Base-by-base conservation (phyloP, 306 rosid species). In the Sechiopsis laciniata region DNA sequence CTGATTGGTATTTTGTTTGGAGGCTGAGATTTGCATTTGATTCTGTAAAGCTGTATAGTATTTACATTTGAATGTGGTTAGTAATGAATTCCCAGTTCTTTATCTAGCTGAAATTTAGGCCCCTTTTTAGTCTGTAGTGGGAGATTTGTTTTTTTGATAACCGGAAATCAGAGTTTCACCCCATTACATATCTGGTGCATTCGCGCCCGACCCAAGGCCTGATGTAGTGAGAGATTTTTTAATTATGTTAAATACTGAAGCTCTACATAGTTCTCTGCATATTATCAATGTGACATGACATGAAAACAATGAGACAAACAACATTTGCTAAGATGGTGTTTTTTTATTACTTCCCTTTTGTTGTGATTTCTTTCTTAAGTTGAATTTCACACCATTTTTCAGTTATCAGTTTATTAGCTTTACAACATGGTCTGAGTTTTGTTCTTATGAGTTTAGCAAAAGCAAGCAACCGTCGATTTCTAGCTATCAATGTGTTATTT, bases 1-100 rank as follows among this genome's bases (percentile, higher is more conserved):
- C 57, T 69, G 73, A 46, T 50, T 69, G 58, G 58, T 69, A 46
- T 48, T 69, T 69, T 46, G 73, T 69, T 42, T 69, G 73, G 57
- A 46, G 73, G 42, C 42, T 69, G 73, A 69, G 58, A 51, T 8
- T 69, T 69, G 0, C 17, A 45, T 46, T 48, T 45, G 32, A 67
- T 24, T 69, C 14, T 21, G 57, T 21, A 48, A 20, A 69, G 21
- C 19, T 68, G 19, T 8, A 65, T 65, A 20, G 8, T 12, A 46
- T 17, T 45, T 42, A 66, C 55, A 45, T 40, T 64, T 64, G 54
- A 63, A 35, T 37, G 53, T 66, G 72, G 55, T 66, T 45, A 10
- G 15, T 54, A 66, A 66, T 19, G 55, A 4, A 0, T 20, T 6
- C 10, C 10, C 35, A 10, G 7, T 19, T 48, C 53, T 67, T 65